phyloP scores from a whole-genome alignment of 148 eudicot genomes.

The Rhododendron henanense region DNA sequence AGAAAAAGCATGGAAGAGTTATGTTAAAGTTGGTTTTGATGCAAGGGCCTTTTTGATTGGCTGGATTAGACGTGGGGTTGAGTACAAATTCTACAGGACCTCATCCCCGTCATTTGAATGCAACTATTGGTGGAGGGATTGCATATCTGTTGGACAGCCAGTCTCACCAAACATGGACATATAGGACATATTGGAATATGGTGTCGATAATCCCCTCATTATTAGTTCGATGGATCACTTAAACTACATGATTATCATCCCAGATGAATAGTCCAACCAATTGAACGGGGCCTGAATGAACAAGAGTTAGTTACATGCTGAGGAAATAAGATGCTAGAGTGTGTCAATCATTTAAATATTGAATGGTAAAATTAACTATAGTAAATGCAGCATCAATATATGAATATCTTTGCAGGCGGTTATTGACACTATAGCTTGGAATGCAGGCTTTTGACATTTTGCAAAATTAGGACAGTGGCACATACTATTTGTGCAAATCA shows the following conservation, averaged over 20 bases:
- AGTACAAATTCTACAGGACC: neutral
- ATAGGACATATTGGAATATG: neutral
- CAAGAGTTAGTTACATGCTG: neutral
- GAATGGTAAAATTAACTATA: neutral
- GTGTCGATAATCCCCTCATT: neutral
- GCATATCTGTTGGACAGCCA: neutral
- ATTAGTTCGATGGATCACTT: neutral
- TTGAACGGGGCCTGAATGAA: neutral
- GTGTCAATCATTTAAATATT: neutral
- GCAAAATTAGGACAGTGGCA: slow-evolving; percentile 44
- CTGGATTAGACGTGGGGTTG: neutral
- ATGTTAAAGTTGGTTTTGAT: neutral
- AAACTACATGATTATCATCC: neutral
- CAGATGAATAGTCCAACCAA: neutral
- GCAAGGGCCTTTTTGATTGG: neutral
- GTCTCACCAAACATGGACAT: neutral
- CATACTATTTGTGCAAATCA: slow-evolving; percentile 27
- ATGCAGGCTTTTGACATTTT: slow-evolving; percentile 59
- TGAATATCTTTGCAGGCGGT: neutral
- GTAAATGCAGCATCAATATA: neutral
- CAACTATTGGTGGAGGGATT: neutral
- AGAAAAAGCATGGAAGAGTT: neutral
- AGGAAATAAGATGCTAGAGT: neutral
- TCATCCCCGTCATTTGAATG: neutral
- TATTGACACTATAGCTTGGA: slow-evolving; percentile 8